Percentiles rank a stretch among this genome's conserved stretches.
These are phyloP conservation scores for Lyophyllum semitale DNA, from an alignment of 768 basidiomycete species.

Conservation along the genomic window DNA sequence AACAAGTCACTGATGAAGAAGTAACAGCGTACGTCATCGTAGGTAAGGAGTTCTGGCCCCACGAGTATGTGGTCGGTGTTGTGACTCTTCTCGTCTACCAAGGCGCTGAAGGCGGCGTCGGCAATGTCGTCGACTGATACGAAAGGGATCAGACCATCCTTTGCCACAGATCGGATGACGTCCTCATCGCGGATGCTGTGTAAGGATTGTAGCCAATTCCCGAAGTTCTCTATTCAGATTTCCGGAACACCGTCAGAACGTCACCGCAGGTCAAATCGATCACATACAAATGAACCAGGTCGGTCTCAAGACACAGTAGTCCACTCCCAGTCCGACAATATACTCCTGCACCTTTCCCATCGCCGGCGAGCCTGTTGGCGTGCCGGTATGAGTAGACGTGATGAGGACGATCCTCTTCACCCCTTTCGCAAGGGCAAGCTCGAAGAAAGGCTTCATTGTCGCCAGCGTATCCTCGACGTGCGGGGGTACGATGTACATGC, in stretches of 20 bases:
- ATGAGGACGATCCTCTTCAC: slow-evolving; percentile 34
- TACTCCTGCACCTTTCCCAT: slow-evolving; percentile 35
- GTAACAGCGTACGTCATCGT: slow-evolving; percentile 27
- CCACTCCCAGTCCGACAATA: slow-evolving; percentile 28
- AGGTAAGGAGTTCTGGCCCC: slow-evolving; percentile 31
- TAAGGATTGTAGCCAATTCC: slow-evolving; percentile 9
- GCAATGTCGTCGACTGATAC: slow-evolving; percentile 35
- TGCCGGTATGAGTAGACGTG: slow-evolving; percentile 16
- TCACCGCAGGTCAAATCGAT: neutral
- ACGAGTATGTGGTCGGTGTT: slow-evolving; percentile 30
- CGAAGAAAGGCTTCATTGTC: slow-evolving; percentile 29
- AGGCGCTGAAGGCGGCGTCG: slow-evolving; percentile 29
- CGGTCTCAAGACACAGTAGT: slow-evolving; percentile 36
- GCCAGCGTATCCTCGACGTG: slow-evolving; percentile 4
- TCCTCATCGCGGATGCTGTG: slow-evolving; percentile 23
- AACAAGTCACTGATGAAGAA: neutral
- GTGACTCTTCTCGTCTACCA: slow-evolving; percentile 23
- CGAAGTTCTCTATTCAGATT: neutral
- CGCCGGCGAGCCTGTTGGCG: slow-evolving; percentile 15
- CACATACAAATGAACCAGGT: slow-evolving; percentile 39
- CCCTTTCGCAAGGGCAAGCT: slow-evolving; percentile 27
- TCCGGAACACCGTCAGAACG: slow-evolving; percentile 12
- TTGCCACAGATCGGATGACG: slow-evolving; percentile 25
- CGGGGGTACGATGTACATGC: slow-evolving; percentile 16
- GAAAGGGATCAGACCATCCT: slow-evolving; percentile 29